phyloP scores from a whole-genome alignment of 73 alveolate species.

The Effrenium voratum region DNA sequence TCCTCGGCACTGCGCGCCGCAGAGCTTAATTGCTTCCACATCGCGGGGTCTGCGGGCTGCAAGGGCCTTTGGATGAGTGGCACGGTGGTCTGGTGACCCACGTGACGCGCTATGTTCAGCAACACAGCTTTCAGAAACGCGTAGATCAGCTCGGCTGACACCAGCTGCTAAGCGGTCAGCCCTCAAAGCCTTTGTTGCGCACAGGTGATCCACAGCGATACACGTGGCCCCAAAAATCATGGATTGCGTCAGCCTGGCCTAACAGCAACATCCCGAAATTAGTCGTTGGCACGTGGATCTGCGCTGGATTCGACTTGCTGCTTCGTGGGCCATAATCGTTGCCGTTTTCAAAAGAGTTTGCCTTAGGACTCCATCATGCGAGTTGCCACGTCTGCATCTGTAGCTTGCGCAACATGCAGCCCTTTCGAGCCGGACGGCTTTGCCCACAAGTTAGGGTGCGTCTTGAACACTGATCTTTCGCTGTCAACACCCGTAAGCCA shows the following conservation, averaged over 20 bases:
- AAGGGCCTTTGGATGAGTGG: not conserved
- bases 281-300: not conserved
- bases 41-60: not conserved
- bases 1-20: not conserved
- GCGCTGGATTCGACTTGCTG: not conserved
- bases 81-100: not conserved
- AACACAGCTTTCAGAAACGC: slow-evolving; percentile 5
- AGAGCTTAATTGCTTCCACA: not conserved
- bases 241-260: not conserved
- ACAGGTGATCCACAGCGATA: not conserved
- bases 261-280: not conserved
- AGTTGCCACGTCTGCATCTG: not conserved
- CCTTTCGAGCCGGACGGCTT: not conserved
- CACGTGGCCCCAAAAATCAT: slow-evolving; percentile 42
- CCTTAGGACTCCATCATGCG: slow-evolving; percentile 11
- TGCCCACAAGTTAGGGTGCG: not conserved
- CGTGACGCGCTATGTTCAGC: not conserved
- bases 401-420: slow-evolving; percentile 7
- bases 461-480: not conserved
- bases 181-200: slow-evolving; percentile 42
- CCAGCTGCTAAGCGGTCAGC: slow-evolving; percentile 20
- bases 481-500: slow-evolving; percentile 9
- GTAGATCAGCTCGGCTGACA: slow-evolving; percentile 1
- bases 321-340: slow-evolving; percentile 26
- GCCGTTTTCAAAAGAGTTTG: not conserved